Base-by-base conservation (phyloP, 1,139 yeast species). In the Yamadazyma oceani region DNA sequence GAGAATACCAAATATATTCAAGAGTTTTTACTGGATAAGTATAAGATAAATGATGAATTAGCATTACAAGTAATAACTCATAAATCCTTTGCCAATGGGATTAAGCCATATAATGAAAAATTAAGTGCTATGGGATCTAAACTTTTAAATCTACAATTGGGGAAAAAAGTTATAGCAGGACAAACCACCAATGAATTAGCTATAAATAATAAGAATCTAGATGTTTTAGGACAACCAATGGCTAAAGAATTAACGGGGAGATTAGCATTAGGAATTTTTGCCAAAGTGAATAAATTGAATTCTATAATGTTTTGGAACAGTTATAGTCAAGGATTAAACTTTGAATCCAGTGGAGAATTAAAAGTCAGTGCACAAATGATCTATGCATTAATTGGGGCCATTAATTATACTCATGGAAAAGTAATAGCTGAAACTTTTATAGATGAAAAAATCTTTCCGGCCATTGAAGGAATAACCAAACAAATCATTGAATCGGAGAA, bases 41-140 rank as follows among this genome's bases (percentile, higher is more conserved):
- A 66, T 51, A 53, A 60, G 45, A 60, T 78, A 39, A 73, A 81
- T 17, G 75, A 76, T 42, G 76, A 76, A 19, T 51, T 85, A 42
- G 69, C 85, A 26, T 66, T 88, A 44, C 97, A 90, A 64, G 80
- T 85, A 25, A 66, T 89, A 53, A 89, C 97, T 10, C 97, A 90
- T 64, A 90, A 90, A 64, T 86, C 96, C 29, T 90, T 89, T 70
- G 95, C 95, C 7, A 94, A 87, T 62, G 97, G 96, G 12, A 71
- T 78, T 44, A 81, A 82, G 53, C 96, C 97, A 14, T 87, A 84
- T 62, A 90, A 90, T 62, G 96, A 88, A 57, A 85, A 85, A 59
- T 69, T 90, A 52, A 73, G 87, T 17, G 75, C 83, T 36, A 66
- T 87, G 62, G 97, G 97, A n/a, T 64, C 78, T 28, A 86, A 85